Percentiles rank a stretch among this genome's conserved stretches.
These are phyloP conservation scores for Pythium oligandrum DNA, from an alignment of 352 stramenopile species.

Conservation along the genomic window DNA sequence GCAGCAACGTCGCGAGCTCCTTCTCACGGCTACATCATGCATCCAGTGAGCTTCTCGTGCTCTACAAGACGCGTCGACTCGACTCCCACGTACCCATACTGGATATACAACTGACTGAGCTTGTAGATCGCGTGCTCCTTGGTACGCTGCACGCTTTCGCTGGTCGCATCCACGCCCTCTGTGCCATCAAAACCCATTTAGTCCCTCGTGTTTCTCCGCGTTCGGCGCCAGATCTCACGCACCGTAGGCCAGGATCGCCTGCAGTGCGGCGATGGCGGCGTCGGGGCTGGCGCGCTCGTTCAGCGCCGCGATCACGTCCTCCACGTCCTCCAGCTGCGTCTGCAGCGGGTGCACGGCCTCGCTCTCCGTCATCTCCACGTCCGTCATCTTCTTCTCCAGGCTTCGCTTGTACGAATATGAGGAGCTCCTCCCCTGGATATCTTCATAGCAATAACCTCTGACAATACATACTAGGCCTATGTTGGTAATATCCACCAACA, in stretches of 20 bases:
- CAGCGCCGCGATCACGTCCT: constrained; percentile 42
- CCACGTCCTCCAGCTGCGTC: constrained; percentile 67
- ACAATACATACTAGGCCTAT: constrained; percentile 1
- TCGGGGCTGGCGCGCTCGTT: constrained; percentile 31
- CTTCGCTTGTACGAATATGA: constrained; percentile 1
- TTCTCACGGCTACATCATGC: constrained; percentile 46
- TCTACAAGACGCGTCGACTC: too few species aligned
- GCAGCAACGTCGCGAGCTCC: constrained; percentile 82
- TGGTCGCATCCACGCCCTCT: constrained; percentile 52
- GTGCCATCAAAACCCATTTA: constrained; percentile 2
- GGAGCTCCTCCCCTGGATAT: constrained; percentile 11
- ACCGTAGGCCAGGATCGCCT: constrained; percentile 75
- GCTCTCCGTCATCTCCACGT: constrained; percentile 72
- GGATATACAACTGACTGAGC: constrained; percentile 90
- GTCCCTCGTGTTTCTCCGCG: neutral
- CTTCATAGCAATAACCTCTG: constrained; percentile 7
- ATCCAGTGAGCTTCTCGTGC: too few species aligned
- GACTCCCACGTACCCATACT: constrained; percentile 43
- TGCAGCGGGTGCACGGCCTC: constrained; percentile 71
- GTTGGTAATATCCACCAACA: constrained; percentile 5
- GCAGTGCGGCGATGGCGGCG: constrained; percentile 50
- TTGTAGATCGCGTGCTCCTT: constrained; percentile 97
- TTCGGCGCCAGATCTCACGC: constrained; percentile 4
- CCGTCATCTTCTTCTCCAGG: constrained; percentile 21
- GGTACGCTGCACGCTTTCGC: constrained; percentile 82